Evolutionary conservation across 441 rosid species (phyloP), one percentile per base, ranked within the genome.

Genomic region (California macrophylla): DNA sequence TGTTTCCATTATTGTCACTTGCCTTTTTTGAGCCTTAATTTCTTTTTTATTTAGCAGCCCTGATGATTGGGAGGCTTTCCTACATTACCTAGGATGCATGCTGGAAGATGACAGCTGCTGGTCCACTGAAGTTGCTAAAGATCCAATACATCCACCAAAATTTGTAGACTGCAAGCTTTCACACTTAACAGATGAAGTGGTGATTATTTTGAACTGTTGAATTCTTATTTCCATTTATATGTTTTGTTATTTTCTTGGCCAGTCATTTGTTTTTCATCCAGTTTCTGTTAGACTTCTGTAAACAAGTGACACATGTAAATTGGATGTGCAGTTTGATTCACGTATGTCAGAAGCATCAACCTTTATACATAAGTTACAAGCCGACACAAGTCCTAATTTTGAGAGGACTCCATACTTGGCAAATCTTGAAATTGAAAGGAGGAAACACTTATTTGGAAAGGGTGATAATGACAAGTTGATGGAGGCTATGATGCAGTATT

Each of bases 1-100:
- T 52, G 13, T 21, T 56, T 64, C 67, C 6, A 9, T 47, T 62
- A 67, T 65, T 58, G 25, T 70, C 60, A 58, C 20, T 12, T 50
- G 10, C 52, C 52, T 66, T 56, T 61, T 73, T 66, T 38, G 23
- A 75, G 52, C 77, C 60, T 82, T 80, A 72, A 77, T 79, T 29
- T 80, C 58, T 69, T 71, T 69, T 82, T 78, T 20, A 25, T 77
- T 78, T 80, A 83, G 77, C 93, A 92, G 99, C 86, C 95, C 96
- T 82, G 99, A 95, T 83, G 99, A 95, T 78, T 91, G 98, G 98
- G 95, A 92, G 83, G 88, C 91, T 82, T 93, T 92, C 83, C 86
- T 87, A 70, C 90, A 92, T 69, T 95, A 89, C 85, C 87, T 95
- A 58, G 90, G 89, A 80, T 95, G 99, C 79, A 83, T 92, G 85